Conservation (phyloP, 257 asterid species). For the Primulina eburnea region DNA sequence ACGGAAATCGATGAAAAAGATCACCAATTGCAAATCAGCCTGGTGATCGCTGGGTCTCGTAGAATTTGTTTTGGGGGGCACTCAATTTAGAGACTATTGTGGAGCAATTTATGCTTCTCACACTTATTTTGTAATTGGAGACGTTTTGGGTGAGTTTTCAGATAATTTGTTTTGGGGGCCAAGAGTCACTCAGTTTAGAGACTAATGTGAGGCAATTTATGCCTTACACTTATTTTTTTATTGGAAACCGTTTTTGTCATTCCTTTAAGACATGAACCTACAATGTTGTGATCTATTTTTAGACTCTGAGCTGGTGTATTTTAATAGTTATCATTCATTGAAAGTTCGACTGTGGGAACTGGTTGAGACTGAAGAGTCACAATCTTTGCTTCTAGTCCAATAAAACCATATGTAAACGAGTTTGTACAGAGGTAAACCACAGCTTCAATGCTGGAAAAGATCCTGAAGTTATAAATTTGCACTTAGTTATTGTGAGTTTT, state of each 20-base stretch:
- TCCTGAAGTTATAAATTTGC: neutral
- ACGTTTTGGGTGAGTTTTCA: too few relatives aligned
- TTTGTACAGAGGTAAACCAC: neutral
- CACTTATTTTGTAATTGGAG: too few relatives aligned
- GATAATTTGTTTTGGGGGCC: too few relatives aligned
- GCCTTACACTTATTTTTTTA: neutral
- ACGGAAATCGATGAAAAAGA: neutral
- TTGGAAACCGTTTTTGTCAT: neutral
- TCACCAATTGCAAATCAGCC: neutral
- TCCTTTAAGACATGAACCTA: neutral
- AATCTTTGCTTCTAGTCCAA: neutral
- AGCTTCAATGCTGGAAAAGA: neutral
- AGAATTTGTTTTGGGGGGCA: too few relatives aligned
- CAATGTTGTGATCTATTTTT: neutral
- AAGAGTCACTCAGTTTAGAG: neutral
- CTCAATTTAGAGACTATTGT: too few relatives aligned
- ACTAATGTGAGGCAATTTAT: too few relatives aligned
- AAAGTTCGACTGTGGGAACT: neutral
- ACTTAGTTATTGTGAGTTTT: neutral
- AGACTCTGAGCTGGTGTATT: neutral
- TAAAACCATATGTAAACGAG: neutral
- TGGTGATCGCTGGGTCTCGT: neutral
- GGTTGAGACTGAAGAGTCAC: too few relatives aligned
- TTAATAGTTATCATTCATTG: neutral
- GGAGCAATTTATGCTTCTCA: too few relatives aligned